Percentiles rank a stretch among this genome's conserved stretches.
These are phyloP conservation scores for Aspergillus aculeatinus DNA, from an alignment of 2,329 filamentous ascomycete species.

Conservation along the genomic window DNA sequence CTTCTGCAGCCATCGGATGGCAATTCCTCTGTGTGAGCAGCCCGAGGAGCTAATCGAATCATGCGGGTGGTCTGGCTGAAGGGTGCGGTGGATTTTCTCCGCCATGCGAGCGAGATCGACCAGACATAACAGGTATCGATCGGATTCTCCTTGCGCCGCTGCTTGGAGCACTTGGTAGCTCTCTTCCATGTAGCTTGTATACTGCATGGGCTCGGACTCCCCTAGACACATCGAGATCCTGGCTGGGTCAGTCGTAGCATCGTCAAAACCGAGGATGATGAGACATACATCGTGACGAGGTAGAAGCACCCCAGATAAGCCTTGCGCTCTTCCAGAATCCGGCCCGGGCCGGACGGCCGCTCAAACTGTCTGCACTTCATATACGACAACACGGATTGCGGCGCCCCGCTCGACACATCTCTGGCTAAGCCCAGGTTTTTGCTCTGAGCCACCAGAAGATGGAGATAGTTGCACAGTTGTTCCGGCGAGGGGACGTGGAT, in stretches of 20 bases:
- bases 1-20: slow-evolving; percentile 47
- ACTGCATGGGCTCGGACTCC: slow-evolving; percentile 52
- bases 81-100: slow-evolving; percentile 47
- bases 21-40: slow-evolving; percentile 21
- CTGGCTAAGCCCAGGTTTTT: slow-evolving; percentile 42
- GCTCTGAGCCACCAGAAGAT: slow-evolving; percentile 50
- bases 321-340: slow-evolving; percentile 55
- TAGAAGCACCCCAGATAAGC: slow-evolving; percentile 57
- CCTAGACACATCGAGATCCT: slow-evolving; percentile 35
- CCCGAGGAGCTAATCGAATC: slow-evolving; percentile 13
- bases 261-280: background rate
- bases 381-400: background rate
- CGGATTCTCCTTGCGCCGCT: slow-evolving; percentile 48
- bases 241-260: background rate
- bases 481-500: slow-evolving; percentile 18
- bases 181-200: slow-evolving; percentile 53
- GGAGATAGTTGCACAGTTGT: slow-evolving; percentile 54
- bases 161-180: slow-evolving; percentile 51
- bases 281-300: slow-evolving; percentile 52
- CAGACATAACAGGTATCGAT: slow-evolving; percentile 49
- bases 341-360: slow-evolving; percentile 21
- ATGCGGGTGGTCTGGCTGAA: slow-evolving; percentile 20
- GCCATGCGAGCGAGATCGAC: slow-evolving; percentile 53
- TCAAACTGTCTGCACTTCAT: slow-evolving; percentile 10
- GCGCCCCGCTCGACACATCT: background rate